phyloP scores from a whole-genome alignment of 2,329 filamentous ascomycete species.

The Penicillium decumbens region DNA sequence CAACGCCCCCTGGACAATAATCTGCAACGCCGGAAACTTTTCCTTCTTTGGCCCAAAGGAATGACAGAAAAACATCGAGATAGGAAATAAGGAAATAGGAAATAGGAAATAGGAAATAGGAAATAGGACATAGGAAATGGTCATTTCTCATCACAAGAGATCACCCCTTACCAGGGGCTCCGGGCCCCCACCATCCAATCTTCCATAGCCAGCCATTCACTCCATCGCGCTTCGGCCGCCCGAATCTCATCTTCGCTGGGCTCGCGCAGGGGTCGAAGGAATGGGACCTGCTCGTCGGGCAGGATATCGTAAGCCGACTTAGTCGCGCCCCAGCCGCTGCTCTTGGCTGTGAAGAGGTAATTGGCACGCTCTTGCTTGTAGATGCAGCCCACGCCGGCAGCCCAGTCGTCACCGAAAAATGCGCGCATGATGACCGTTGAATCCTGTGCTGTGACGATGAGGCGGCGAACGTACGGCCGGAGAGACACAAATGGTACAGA shows the following conservation, averaged over 20 bases:
- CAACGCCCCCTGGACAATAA: neutral
- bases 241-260: constrained; percentile 75
- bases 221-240: constrained; percentile 78
- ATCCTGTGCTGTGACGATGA: constrained; percentile 91
- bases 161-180: constrained; percentile 31
- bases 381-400: constrained; percentile 69
- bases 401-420: constrained; percentile 90
- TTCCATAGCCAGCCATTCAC: constrained; percentile 92
- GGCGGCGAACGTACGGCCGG: constrained; percentile 81
- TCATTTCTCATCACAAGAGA: constrained; percentile 25
- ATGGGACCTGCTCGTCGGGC: constrained; percentile 77
- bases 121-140: constrained; percentile 7
- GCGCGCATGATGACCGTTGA: constrained; percentile 75
- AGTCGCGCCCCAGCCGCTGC: constrained; percentile 78
- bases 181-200: constrained; percentile 93
- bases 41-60: constrained; percentile 4
- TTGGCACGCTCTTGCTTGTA: constrained; percentile 87
- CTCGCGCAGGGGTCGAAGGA: constrained; percentile 71
- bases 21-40: constrained; percentile 1
- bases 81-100: neutral
- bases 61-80: neutral
- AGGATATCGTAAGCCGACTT: constrained; percentile 87
- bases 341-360: constrained; percentile 92
- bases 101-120: constrained; percentile 3
- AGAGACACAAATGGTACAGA: constrained; percentile 54